phyloP scores from a whole-genome alignment of 2,329 filamentous ascomycete genomes.

The Elsinoe ampelina region DNA sequence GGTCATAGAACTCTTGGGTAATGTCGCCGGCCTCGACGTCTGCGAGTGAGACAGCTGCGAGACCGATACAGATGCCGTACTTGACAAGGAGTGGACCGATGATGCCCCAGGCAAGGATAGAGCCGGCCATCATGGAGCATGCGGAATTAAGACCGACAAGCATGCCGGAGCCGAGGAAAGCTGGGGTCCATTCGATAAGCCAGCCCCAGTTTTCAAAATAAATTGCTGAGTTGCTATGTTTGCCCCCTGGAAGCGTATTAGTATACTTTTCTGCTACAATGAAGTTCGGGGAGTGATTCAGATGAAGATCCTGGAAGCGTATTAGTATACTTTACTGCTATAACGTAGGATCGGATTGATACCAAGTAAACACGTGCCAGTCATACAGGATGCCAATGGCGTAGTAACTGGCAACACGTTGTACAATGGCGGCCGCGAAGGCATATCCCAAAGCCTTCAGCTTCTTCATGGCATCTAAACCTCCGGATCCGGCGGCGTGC shows the following conservation, averaged over 20 bases:
- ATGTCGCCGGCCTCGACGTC: constrained; percentile 7
- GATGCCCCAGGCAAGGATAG: constrained; percentile 47
- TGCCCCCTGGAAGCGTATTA: constrained; percentile 27
- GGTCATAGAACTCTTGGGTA: constrained; percentile 23
- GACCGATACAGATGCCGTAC: constrained; percentile 30
- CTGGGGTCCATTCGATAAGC: constrained; percentile 51
- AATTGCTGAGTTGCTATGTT: constrained; percentile 39
- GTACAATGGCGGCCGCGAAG: constrained; percentile 42
- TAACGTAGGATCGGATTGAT: too few species aligned
- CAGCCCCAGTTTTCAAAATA: constrained; percentile 53
- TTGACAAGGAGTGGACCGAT: constrained; percentile 50
- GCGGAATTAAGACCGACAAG: constrained; percentile 51
- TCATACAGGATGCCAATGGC: constrained; percentile 49
- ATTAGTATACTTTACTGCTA: too few species aligned
- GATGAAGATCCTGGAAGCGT: too few species aligned
- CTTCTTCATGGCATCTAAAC: constrained; percentile 45
- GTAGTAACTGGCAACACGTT: constrained; percentile 51
- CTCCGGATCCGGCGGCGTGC: constrained; percentile 47
- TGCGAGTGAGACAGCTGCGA: not conserved
- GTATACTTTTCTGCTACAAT: too few species aligned
- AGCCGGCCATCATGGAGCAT: constrained; percentile 49
- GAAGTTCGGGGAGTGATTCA: too few species aligned
- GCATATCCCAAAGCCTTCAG: constrained; percentile 46
- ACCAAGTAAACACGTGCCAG: constrained; percentile 32
- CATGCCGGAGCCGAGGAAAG: constrained; percentile 52